phyloP scores from a whole-genome alignment of 2,329 filamentous ascomycete genomes.

The Clonostachys solani region DNA sequence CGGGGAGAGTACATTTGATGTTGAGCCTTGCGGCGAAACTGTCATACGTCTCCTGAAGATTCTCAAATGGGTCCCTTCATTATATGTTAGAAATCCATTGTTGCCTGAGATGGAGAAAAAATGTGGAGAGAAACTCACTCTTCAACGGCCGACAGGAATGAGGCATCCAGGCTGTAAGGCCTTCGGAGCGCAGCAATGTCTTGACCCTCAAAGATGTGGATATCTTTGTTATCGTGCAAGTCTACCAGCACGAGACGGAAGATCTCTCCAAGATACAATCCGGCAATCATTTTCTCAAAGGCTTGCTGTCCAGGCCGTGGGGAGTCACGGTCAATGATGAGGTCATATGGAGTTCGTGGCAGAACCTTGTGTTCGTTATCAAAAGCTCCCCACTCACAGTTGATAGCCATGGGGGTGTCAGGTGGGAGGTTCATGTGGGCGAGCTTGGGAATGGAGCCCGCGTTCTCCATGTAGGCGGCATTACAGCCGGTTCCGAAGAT shows the following conservation, averaged over 20 bases:
- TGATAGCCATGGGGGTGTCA: slow-evolving; percentile 86
- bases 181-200: slow-evolving; percentile 77
- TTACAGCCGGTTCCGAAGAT: slow-evolving; percentile 99
- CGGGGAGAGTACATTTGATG: slow-evolving; percentile 66
- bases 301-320: slow-evolving; percentile 91
- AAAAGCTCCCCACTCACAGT: slow-evolving; percentile 97
- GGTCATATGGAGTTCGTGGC: slow-evolving; percentile 80
- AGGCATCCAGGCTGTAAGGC: slow-evolving; percentile 86
- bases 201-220: slow-evolving; percentile 78
- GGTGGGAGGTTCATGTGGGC: slow-evolving; percentile 84
- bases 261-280: slow-evolving; percentile 90
- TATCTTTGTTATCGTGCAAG: slow-evolving; percentile 72
- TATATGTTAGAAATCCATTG: background rate
- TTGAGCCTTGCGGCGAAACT: slow-evolving; percentile 74
- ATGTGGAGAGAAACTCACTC: slow-evolving; percentile 50
- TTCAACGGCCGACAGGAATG: slow-evolving; percentile 89
- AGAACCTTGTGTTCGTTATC: slow-evolving; percentile 91
- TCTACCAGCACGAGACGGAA: slow-evolving; percentile 86
- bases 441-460: slow-evolving; percentile 87
- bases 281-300: slow-evolving; percentile 98
- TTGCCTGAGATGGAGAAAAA: background rate
- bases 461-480: slow-evolving; percentile 95
- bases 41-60: slow-evolving; percentile 83
- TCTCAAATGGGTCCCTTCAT: slow-evolving; percentile 83
- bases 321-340: slow-evolving; percentile 84